Evolutionary conservation across 306 rosid species (phyloP), one percentile per base, ranked within the genome.

Genomic region (Abrus pulchellus): DNA sequence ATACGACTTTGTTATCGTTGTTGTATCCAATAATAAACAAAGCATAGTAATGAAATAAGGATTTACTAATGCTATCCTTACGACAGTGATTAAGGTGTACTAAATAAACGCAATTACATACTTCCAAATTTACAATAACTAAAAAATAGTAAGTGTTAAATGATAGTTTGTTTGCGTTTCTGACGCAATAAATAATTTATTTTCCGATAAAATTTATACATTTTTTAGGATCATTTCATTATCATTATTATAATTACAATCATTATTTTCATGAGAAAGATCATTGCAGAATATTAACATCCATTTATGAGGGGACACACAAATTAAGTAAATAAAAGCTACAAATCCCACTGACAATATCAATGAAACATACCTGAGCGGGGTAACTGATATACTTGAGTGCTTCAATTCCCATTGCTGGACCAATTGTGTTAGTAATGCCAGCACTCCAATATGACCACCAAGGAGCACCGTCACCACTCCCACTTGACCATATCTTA

Each of bases 341-440:
- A 60, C 1, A 33, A n/a, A 13, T 36, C 7, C 3, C 2, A 28
- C 20, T 9, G 29, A 2, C 40, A 36, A 2, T 36, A 4, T 36
- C 40, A 36, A 2, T 29, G 43, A 64, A 62, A 54, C 76, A 71
- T 81, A 68, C 97, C 92, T 88, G 97, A 5, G 97, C 94, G 1
- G 97, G 97, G 59, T 90, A 92, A 74, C 94, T 92, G 43, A 92
- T 92, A 86, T 88, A 92, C 80, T 90, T 92, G 40, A 90, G 80
- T 36, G 97, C 94, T 79, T 90, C 94, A 40, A 92, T 92, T 70
- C 97, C 97, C 93, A 92, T 88, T 20, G 94, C 91, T 1, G 97
- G 97, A 72, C 97, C 97, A 77, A 90, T 90, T 5, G 94, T 92
- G 68, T 92, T 92, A 3, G 93, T 87, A 82, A 92, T 86, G 76